Percentiles rank a stretch among this genome's conserved stretches.
Evolutionary conservation across 768 basidiomycete species (phyloP).

Genomic region (Mycena venus): DNA sequence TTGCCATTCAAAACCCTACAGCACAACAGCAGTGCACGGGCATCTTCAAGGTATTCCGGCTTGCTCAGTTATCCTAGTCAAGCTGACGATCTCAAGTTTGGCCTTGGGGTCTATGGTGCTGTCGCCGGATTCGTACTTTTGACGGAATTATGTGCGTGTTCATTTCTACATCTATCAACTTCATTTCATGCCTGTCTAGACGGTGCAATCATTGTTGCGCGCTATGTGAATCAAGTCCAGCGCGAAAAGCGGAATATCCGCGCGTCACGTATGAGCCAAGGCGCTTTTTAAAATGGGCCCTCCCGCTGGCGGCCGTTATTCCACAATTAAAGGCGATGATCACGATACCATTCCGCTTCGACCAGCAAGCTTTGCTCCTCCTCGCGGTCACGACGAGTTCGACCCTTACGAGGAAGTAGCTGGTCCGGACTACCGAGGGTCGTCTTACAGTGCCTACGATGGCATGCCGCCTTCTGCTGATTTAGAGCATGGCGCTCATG

Average conservation of each 20-base stretch:
- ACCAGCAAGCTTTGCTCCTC: constrained; percentile 30
- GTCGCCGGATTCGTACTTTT: constrained; percentile 60
- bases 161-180: background rate
- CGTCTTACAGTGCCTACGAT: constrained; percentile 28
- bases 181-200: constrained; percentile 48
- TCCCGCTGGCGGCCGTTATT: constrained; percentile 43
- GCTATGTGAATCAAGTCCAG: constrained; percentile 66
- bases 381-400: constrained; percentile 44
- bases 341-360: constrained; percentile 23
- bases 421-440: constrained; percentile 26
- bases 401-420: constrained; percentile 55
- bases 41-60: constrained; percentile 45
- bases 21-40: constrained; percentile 59
- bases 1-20: constrained; percentile 55
- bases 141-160: constrained; percentile 69
- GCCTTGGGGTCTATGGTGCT: constrained; percentile 61
- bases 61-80: background rate
- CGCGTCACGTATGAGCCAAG: constrained; percentile 49
- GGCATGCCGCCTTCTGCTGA: constrained; percentile 19
- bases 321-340: constrained; percentile 37
- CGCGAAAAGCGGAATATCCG: constrained; percentile 62
- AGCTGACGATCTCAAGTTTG: constrained; percentile 40
- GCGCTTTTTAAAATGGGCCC: constrained; percentile 51
- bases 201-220: constrained; percentile 64
- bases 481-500: constrained; percentile 9